These are phyloP conservation scores for Mychonastes homosphaera DNA, from an alignment of 139 green algal genomes.

Conservation along the genomic window DNA sequence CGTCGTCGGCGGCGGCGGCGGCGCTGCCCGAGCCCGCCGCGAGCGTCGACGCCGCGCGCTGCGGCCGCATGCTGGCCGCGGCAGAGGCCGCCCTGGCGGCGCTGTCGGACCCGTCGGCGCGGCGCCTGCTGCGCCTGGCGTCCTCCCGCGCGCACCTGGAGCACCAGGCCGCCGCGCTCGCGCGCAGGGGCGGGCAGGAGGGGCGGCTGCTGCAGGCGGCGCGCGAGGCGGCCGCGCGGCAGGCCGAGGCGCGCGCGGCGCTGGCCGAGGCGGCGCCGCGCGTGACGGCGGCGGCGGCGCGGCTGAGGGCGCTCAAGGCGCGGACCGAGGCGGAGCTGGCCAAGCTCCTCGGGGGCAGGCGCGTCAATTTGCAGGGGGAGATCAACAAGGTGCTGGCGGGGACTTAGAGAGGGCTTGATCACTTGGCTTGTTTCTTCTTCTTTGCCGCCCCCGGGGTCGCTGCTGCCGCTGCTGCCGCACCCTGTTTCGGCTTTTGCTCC, in stretches of 20 bases:
- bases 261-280: slow-evolving; percentile 20
- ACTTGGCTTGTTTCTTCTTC: too few species aligned
- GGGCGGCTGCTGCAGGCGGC: slow-evolving; percentile 31
- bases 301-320: too few species aligned
- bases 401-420: too few species aligned
- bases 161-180: slow-evolving; percentile 23
- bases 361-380: too few species aligned
- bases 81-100: slow-evolving; percentile 15
- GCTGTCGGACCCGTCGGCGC: slow-evolving; percentile 24
- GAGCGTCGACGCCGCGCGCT: slow-evolving; percentile 14
- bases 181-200: slow-evolving; percentile 42
- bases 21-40: slow-evolving; percentile 24
- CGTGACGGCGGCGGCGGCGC: too few species aligned
- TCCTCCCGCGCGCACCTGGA: slow-evolving; percentile 19
- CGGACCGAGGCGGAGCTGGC: too few species aligned
- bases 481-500: too few species aligned
- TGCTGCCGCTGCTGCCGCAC: too few species aligned
- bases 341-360: too few species aligned
- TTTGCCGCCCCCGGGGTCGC: too few species aligned
- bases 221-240: slow-evolving; percentile 21
- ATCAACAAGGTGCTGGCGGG: too few species aligned
- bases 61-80: slow-evolving; percentile 18
- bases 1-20: slow-evolving; percentile 9
- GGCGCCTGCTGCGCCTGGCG: slow-evolving; percentile 39
- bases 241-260: slow-evolving; percentile 18